A percentile compares a stretch with the other conserved stretches of the same genome.
Conservation (phyloP, 768 basidiomycete genomes). For the Pulveroboletus sp. region DNA sequence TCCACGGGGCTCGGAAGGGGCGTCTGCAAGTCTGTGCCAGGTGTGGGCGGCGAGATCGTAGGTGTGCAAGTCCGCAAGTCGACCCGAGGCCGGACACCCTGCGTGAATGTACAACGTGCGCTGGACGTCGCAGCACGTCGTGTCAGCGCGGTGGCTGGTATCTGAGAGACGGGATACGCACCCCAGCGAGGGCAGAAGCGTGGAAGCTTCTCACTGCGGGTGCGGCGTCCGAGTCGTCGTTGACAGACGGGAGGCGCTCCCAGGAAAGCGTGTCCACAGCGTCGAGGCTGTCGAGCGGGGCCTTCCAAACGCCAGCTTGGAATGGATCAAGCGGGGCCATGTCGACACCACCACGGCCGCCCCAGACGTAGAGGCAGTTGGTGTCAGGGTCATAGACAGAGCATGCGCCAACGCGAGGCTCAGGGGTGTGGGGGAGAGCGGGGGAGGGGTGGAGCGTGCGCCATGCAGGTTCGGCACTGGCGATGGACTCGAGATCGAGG, state of each 20-base stretch:
- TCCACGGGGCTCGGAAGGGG: constrained; percentile 36
- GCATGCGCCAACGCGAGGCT: constrained; percentile 23
- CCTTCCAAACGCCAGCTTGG: constrained; percentile 31
- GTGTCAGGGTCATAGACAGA: constrained; percentile 16
- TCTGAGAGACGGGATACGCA: constrained; percentile 9
- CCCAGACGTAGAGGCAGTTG: constrained; percentile 38
- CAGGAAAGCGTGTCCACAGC: constrained; percentile 17
- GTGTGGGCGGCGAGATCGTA: constrained; percentile 25
- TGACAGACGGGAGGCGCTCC: constrained; percentile 28
- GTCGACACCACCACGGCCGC: constrained; percentile 39
- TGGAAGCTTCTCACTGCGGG: constrained; percentile 37
- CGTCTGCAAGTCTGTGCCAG: constrained; percentile 34
- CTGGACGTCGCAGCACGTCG: too few relatives aligned
- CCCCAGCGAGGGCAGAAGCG: constrained; percentile 22
- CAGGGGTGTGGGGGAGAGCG: constrained; percentile 11
- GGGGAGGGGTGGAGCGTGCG: constrained; percentile 20
- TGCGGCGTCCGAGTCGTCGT: constrained; percentile 24
- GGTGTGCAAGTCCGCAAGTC: constrained; percentile 33
- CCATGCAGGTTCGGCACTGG: too few relatives aligned
- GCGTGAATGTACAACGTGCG: constrained; percentile 36
- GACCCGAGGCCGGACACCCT: constrained; percentile 36
- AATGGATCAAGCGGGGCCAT: constrained; percentile 32
- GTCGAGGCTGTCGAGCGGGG: constrained; percentile 13
- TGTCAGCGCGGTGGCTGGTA: neutral
- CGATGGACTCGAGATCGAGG: constrained; percentile 18